Evolutionary conservation across 1,284 basidiomycete genomes (phyloP).

Genomic region (Leccinum subrobustum): DNA sequence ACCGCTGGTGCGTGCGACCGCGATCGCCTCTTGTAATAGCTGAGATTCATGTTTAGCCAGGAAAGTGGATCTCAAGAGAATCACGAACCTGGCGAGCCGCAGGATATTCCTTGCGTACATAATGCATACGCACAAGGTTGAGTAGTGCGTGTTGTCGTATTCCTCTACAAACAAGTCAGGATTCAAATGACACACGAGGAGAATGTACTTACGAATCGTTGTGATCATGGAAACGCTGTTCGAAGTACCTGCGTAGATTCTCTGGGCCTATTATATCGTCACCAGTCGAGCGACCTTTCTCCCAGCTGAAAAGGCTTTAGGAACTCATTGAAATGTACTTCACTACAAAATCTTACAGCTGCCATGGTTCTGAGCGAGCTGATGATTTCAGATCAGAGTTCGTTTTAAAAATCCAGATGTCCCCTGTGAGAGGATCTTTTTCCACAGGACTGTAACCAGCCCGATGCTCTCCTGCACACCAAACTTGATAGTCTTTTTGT

Average conservation of each 20-base stretch:
- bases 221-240: constrained; percentile 75
- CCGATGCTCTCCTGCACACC: constrained; percentile 50
- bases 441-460: constrained; percentile 49
- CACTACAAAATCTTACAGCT: constrained; percentile 44
- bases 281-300: constrained; percentile 57
- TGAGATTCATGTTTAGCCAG: constrained; percentile 30
- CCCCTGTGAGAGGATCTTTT: constrained; percentile 58
- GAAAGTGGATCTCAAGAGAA: not conserved
- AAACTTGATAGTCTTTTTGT: constrained; percentile 60
- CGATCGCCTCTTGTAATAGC: constrained; percentile 73
- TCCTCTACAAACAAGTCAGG: constrained; percentile 46
- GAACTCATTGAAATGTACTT: not conserved
- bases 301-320: constrained; percentile 49
- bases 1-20: constrained; percentile 65
- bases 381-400: constrained; percentile 63
- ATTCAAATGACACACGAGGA: not conserved
- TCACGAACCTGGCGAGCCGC: constrained; percentile 62
- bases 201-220: constrained; percentile 66
- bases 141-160: constrained; percentile 75
- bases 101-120: constrained; percentile 59
- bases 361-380: constrained; percentile 60
- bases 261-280: constrained; percentile 69
- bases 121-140: constrained; percentile 76
- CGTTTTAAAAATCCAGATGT: constrained; percentile 64
- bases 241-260: constrained; percentile 72